These are phyloP conservation scores for Chrysosporium keratinophilum DNA, from an alignment of 2,329 filamentous ascomycete species.

Conservation along the genomic window DNA sequence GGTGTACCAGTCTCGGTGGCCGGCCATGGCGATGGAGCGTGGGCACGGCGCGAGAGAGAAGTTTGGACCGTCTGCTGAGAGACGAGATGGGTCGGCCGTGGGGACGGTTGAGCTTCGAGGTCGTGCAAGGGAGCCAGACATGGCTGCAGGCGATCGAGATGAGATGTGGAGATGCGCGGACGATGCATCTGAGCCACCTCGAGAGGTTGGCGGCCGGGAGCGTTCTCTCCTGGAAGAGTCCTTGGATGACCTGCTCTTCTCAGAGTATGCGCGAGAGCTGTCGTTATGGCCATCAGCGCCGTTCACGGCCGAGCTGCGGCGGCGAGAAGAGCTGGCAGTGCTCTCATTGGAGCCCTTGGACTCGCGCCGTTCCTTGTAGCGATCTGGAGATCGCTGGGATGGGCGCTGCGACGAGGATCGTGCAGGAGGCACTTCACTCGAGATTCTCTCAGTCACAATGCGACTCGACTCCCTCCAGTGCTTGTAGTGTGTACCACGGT, in stretches of 20 bases:
- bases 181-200: neutral
- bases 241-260: neutral
- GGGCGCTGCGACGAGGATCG: neutral
- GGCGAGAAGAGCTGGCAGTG: neutral
- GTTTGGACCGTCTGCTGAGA: slow-evolving; percentile 16
- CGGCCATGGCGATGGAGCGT: slow-evolving; percentile 50
- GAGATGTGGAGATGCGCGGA: neutral
- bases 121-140: neutral
- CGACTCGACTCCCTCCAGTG: slow-evolving; percentile 7
- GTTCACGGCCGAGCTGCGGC: neutral
- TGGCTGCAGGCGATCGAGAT: neutral
- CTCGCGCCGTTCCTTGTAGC: neutral
- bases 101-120: slow-evolving; percentile 13
- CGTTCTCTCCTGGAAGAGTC: slow-evolving; percentile 2
- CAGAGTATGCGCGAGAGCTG: neutral
- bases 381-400: neutral
- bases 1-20: slow-evolving; percentile 70
- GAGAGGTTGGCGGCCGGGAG: neutral
- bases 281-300: neutral
- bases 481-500: slow-evolving; percentile 8
- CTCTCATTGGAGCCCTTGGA: neutral
- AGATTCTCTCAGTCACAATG: slow-evolving; percentile 7
- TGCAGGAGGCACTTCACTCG: slow-evolving; percentile 4
- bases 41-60: slow-evolving; percentile 56
- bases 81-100: slow-evolving; percentile 11